Evolutionary conservation across 768 basidiomycete genomes (phyloP).

Genomic region (Lyophyllum shimeji): DNA sequence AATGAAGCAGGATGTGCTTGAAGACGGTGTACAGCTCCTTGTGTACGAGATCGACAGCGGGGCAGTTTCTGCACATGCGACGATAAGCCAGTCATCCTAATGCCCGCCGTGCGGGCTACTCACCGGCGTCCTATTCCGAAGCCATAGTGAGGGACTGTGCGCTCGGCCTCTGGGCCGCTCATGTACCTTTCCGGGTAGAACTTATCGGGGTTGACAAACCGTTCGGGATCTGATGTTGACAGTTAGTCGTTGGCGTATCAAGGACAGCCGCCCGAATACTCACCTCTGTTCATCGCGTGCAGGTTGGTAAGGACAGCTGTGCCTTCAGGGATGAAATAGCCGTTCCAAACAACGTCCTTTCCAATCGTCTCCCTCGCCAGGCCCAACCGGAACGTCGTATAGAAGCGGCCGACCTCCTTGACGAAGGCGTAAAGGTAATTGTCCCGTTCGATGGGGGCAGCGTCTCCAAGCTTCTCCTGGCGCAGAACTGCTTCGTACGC

Average conservation of each 20-base stretch:
- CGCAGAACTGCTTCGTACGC: slow-evolving; percentile 12
- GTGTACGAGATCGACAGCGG: slow-evolving; percentile 16
- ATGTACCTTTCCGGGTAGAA: slow-evolving; percentile 16
- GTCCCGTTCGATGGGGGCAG: slow-evolving; percentile 4
- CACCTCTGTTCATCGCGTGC: slow-evolving; percentile 18
- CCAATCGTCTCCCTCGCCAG: slow-evolving; percentile 16
- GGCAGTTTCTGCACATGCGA: slow-evolving; percentile 7
- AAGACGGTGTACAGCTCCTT: slow-evolving; percentile 16
- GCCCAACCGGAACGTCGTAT: slow-evolving; percentile 16
- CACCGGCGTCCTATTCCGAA: slow-evolving; percentile 17
- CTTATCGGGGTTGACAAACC: slow-evolving; percentile 12
- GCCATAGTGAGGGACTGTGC: slow-evolving; percentile 14
- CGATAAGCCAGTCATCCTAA: too few relatives aligned
- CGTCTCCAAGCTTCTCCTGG: slow-evolving; percentile 10
- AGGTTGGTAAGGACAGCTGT: slow-evolving; percentile 15
- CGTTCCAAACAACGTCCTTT: slow-evolving; percentile 16
- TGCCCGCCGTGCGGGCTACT: background rate
- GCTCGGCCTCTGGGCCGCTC: slow-evolving; percentile 14
- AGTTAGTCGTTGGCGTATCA: too few relatives aligned
- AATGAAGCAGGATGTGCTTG: slow-evolving; percentile 12
- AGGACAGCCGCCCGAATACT: background rate
- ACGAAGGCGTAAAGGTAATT: slow-evolving; percentile 16
- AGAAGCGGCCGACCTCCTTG: slow-evolving; percentile 17
- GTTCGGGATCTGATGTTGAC: slow-evolving; percentile 5
- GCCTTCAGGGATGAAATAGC: slow-evolving; percentile 15